Base-by-base conservation (phyloP, 148 eudicot species). In the Selenicereus undatus region DNA sequence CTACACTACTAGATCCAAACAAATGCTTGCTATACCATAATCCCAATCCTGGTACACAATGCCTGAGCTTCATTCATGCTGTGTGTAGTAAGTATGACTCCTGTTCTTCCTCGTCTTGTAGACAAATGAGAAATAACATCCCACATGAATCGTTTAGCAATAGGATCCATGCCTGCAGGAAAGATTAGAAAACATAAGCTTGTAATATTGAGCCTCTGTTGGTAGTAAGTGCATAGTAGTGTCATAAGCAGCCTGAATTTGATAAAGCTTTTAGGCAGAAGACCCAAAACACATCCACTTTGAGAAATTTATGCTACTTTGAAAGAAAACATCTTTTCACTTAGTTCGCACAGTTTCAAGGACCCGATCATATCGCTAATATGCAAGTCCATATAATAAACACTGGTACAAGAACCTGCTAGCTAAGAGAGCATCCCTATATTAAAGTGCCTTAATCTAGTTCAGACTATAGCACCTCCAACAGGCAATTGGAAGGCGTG, bases 11-110 rank as follows among this genome's bases (percentile, higher is more conserved):
- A 56, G 24, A 75, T 45, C 64, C 27, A n/a, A 30, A 52, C 12
- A 50, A 73, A 66, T 71, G 51, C 24, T 50, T 43, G 50, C 48
- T 27, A 0, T 90, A 96, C 99, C 99, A 96, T 96, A 81, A 96
- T 96, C 54, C 99, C 99, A 82, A 96, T 96, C 85, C 95, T 84
- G 71, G 99, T 96, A 87, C 99, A 93, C 14, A 93, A 88, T 42
- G 99, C 99, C 87, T 96, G 99, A 84, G 99, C 99, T 92, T 96
- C 99, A 84, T 92, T 92, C 99, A 96, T 96, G 90, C 99, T 96
- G 83, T 96, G 99, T 22, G 98, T 96, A 69, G 99, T 96, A 74
- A 96, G 90, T 82, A 96, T 96, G 71, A 96, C 99, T 42, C 97
- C 99, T 71, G 98, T 96, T 79, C 91, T 91, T 78, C 99, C 99